Base-by-base conservation (phyloP, 768 basidiomycete species). In the Mrakia frigida region DNA sequence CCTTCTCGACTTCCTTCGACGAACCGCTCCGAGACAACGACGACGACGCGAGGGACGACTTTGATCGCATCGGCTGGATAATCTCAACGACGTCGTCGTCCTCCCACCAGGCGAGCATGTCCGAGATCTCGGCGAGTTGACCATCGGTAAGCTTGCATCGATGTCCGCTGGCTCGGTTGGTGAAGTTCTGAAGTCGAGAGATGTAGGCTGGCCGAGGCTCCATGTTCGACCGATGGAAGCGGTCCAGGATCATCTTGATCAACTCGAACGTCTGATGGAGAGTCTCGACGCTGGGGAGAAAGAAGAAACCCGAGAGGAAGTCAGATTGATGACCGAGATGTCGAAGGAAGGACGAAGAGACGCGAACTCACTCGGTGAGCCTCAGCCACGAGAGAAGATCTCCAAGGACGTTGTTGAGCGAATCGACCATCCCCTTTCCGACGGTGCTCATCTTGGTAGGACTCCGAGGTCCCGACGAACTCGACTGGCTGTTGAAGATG, bases 371-470 rank as follows among this genome's bases (percentile, higher is more conserved):
- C 83, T 98, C 93, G 18, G 94, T 98, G 50, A 98, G 86, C 35
- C 95, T 90, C 67, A 98, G 85, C 97, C 97, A 99, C 71, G 88
- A 87, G 25, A 90, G 86, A 69, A 96, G 86, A 80, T 93, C 91
- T 3, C 87, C 87, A 70, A 99, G 85, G 78, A 97, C 90, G 41
- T 86, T 87, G 81, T 93, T 90, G 75, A 98, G 86, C 77, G 89
- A 87, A 37, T 85, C 86, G 69, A 93, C 88, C 90, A 98, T 92
- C 81, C 88, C 86, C 82, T 86, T 88, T 33, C 91, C 92, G 13
- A 88, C 84, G 3, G 83, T 83, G 21, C 92, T 90, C 69, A 89
- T 82, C 80, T 87, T 88, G 37, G 82, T 82, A 3, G 76, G 76
- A 39, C 70, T 72, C 79, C 81, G 23, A 68, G 70, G 28, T 74